Evolutionary conservation across 176 grass and related monocot species (phyloP).

Genomic region (Olyra latifolia): DNA sequence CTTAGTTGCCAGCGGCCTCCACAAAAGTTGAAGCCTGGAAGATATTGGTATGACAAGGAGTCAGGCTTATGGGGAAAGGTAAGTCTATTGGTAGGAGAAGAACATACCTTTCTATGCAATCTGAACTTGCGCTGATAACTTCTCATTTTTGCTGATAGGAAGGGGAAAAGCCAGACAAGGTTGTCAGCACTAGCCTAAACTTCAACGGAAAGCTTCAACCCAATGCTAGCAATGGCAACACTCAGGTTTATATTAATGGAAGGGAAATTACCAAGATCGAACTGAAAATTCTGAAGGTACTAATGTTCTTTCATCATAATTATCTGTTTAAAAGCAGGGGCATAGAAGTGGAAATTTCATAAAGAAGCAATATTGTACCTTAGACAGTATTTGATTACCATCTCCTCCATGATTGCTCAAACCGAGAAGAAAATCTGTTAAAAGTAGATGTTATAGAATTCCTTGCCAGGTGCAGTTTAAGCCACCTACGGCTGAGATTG

Average conservation of each 20-base stretch:
- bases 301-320: background rate
- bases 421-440: background rate
- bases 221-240: constrained; percentile 82
- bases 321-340: background rate
- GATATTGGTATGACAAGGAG: constrained; percentile 99
- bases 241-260: constrained; percentile 90
- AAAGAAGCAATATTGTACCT: background rate
- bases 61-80: constrained; percentile 94
- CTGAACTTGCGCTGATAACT: background rate
- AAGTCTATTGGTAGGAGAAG: constrained; percentile 5
- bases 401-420: background rate
- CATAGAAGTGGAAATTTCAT: background rate
- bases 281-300: constrained; percentile 72
- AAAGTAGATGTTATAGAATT: background rate
- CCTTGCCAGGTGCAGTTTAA: background rate
- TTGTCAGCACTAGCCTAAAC: constrained; percentile 77
- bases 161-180: constrained; percentile 72
- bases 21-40: constrained; percentile 85
- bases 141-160: constrained; percentile 47
- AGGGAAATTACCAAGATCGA: constrained; percentile 87
- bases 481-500: background rate
- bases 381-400: background rate
- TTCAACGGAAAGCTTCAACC: constrained; percentile 83
- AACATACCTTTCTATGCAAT: background rate
- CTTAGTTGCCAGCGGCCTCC: constrained; percentile 79